Conservation (phyloP, 2,329 filamentous ascomycete species). For the Penicillium italicum region DNA sequence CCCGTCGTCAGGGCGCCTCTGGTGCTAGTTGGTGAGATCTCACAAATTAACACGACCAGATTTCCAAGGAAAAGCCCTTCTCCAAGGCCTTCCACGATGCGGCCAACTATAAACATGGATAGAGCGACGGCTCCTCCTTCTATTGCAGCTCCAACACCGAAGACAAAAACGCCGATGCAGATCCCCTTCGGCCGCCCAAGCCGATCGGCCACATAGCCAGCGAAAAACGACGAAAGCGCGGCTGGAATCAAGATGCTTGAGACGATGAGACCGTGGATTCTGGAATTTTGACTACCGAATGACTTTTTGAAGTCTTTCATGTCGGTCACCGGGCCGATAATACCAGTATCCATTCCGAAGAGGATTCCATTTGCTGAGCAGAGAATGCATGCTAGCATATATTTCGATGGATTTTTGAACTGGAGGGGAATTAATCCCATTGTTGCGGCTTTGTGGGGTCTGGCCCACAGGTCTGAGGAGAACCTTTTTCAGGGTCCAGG, state of each 20-base stretch:
- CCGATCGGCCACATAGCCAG: constrained; percentile 52
- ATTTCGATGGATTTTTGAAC: constrained; percentile 2
- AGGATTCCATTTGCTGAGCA: constrained; percentile 7
- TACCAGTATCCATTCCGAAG: constrained; percentile 11
- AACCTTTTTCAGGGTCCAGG: background rate
- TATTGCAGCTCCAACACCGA: constrained; percentile 52
- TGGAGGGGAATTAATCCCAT: background rate
- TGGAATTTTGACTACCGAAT: constrained; percentile 52
- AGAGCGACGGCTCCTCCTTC: constrained; percentile 50
- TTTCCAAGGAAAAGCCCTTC: constrained; percentile 58
- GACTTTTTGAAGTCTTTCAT: constrained; percentile 53
- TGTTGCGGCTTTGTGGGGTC: background rate
- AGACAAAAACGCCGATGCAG: constrained; percentile 51
- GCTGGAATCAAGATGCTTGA: constrained; percentile 59
- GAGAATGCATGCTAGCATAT: constrained; percentile 10
- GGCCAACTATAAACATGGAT: constrained; percentile 54
- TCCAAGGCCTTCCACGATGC: constrained; percentile 56
- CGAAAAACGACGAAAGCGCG: constrained; percentile 56
- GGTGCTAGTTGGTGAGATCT: constrained; percentile 54
- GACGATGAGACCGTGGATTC: constrained; percentile 56
- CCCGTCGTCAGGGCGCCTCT: constrained; percentile 52
- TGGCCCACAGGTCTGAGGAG: too few relatives aligned
- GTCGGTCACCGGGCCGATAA: constrained; percentile 53
- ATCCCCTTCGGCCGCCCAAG: constrained; percentile 52
- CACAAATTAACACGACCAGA: constrained; percentile 57